A percentile compares a stretch with the other conserved stretches of the same genome.
These are phyloP conservation scores for Ustilago xerochloae DNA, from an alignment of 1,284 basidiomycete genomes.

Conservation along the genomic window DNA sequence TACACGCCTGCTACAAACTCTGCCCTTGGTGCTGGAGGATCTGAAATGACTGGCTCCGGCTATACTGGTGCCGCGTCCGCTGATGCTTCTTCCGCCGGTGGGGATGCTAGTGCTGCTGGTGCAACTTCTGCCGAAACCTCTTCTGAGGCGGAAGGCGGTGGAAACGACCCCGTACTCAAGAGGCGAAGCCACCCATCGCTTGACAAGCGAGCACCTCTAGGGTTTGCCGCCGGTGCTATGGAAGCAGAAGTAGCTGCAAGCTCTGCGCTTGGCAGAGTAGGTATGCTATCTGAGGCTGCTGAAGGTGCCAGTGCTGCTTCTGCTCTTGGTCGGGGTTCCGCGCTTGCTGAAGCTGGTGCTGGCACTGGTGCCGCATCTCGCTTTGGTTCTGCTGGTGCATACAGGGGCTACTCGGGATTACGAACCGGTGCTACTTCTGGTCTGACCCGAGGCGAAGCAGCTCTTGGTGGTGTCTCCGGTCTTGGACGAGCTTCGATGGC, in stretches of 20 bases:
- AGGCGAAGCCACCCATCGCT: conserved; percentile 9
- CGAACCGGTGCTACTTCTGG: not conserved
- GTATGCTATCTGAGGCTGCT: not conserved
- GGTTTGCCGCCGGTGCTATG: not conserved
- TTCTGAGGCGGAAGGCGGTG: not conserved
- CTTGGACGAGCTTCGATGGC: conserved; percentile 5
- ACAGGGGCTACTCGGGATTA: not conserved
- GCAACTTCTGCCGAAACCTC: not conserved
- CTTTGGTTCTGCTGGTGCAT: not conserved
- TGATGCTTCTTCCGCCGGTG: not conserved
- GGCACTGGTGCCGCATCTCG: not conserved
- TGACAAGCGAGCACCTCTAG: not conserved
- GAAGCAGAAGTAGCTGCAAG: not conserved
- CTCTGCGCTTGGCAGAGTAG: not conserved
- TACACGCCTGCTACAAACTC: no score
- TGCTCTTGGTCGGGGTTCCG: not conserved
- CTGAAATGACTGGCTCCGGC: no score
- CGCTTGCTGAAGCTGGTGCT: not conserved
- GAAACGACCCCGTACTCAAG: conserved; percentile 13
- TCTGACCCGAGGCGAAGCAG: not conserved
- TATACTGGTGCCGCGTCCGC: no score
- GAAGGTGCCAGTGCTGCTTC: not conserved
- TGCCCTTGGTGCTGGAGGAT: no score
- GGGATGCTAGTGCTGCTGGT: not conserved
- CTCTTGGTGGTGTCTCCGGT: not conserved